These are phyloP conservation scores for Falciphora oryzae DNA, from an alignment of 2,329 filamentous ascomycete genomes.

Conservation along the genomic window DNA sequence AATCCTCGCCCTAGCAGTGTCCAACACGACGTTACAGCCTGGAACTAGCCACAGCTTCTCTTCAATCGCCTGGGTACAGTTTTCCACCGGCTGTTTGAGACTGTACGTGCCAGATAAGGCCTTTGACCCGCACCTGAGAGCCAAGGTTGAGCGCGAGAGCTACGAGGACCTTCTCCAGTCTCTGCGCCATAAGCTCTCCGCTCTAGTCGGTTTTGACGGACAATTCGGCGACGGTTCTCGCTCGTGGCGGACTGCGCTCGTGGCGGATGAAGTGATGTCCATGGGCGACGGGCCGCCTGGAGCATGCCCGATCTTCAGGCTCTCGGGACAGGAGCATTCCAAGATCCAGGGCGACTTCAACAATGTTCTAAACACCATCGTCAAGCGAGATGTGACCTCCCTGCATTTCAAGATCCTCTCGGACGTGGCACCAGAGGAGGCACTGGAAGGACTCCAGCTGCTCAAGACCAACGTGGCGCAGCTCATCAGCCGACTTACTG, in stretches of 20 bases:
- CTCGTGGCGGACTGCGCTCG: slow-evolving; percentile 59
- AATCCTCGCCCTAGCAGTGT: slow-evolving; percentile 37
- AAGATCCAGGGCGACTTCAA: slow-evolving; percentile 78
- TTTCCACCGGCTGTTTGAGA: slow-evolving; percentile 67
- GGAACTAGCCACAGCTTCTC: slow-evolving; percentile 27
- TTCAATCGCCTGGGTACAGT: slow-evolving; percentile 66
- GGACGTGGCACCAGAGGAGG: slow-evolving; percentile 15
- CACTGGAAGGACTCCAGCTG: slow-evolving; percentile 41
- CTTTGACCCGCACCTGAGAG: slow-evolving; percentile 71
- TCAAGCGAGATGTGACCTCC: slow-evolving; percentile 37
- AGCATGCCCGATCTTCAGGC: slow-evolving; percentile 60
- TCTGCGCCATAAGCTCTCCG: slow-evolving; percentile 51
- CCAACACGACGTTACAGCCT: slow-evolving; percentile 19
- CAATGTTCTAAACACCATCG: slow-evolving; percentile 63
- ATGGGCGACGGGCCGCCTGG: slow-evolving; percentile 53
- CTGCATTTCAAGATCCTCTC: neutral
- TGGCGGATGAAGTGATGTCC: slow-evolving; percentile 55
- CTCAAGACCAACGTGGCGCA: slow-evolving; percentile 55
- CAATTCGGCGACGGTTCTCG: slow-evolving; percentile 62
- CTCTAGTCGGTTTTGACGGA: slow-evolving; percentile 60
- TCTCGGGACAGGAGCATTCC: slow-evolving; percentile 59
- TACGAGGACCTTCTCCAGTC: slow-evolving; percentile 48
- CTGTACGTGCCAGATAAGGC: slow-evolving; percentile 82
- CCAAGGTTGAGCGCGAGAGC: slow-evolving; percentile 58
- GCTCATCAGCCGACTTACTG: slow-evolving; percentile 63